Evolutionary conservation across 305 asterid genomes (phyloP), one percentile per base, ranked within the genome.

Genomic region (Plantago lanceolata): DNA sequence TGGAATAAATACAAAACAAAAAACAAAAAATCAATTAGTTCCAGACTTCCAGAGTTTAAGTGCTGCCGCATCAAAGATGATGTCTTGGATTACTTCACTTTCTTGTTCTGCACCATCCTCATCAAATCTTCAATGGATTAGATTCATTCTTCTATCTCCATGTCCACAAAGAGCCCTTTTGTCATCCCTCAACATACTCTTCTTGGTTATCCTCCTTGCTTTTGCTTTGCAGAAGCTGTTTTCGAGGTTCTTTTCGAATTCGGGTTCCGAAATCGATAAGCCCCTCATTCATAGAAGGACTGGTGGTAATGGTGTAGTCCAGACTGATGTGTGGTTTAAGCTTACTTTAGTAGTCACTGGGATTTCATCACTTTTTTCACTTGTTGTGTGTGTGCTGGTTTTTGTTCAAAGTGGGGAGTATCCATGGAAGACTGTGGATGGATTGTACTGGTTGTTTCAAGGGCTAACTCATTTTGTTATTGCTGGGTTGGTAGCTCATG

Each of bases 81-180:
- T 71, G 16, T 70, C 81, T 59, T 84, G 87, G 87, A 64, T 81
- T 21, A 73, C 84, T 33, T 63, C 77, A 8, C 67, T 81, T 44
- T 84, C 87, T 61, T 84, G 87, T 64, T 76, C 89, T 20, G 52
- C 71, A 18, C 43, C 68, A 19, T 55, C 51, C 48, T 63, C 69
- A 28, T 69, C 74, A 3, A 29, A 71, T 53, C 31, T 78, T 61
- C 77, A 75, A 40, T 83, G 85, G 96, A 64, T 78, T 53, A 69
- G 84, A 73, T 85, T 85, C 79, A 51, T 83, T 6, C 72, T 81
- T 64, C 78, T 85, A 47, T 79, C 87, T 69, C 85, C 90, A 61
- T 84, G 90, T 51, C 90, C 93, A 47, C 99, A 93, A 62, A 86
- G 97, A 65, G 63, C 72, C 18, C 75, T 93, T 19, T 50, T 80